A percentile compares a stretch with the other conserved stretches of the same genome.
Conservation (phyloP, 306 rosid species). For the Trifolium repens region DNA sequence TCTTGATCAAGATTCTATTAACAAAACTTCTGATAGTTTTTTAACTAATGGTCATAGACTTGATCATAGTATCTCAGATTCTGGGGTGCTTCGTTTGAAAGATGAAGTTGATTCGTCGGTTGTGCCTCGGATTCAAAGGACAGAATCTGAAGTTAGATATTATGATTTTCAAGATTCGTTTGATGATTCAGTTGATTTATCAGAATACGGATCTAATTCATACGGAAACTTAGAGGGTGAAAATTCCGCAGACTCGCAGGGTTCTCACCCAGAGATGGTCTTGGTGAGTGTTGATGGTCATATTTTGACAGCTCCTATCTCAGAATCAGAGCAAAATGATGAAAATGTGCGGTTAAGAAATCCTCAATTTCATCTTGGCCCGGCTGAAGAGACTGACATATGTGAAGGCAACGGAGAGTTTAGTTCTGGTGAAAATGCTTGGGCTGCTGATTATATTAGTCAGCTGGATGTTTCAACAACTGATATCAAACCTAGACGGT, state of each 20-base stretch:
- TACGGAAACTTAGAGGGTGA: slow-evolving; percentile 64
- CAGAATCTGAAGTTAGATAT: slow-evolving; percentile 68
- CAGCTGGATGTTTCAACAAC: slow-evolving; percentile 54
- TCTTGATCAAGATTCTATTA: slow-evolving; percentile 44
- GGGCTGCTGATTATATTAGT: slow-evolving; percentile 76
- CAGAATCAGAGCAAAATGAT: slow-evolving; percentile 66
- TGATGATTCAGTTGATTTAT: slow-evolving; percentile 66
- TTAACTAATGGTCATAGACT: slow-evolving; percentile 51
- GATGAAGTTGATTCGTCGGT: slow-evolving; percentile 43
- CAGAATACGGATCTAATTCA: slow-evolving; percentile 64
- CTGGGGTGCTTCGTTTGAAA: slow-evolving; percentile 56
- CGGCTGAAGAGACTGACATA: slow-evolving; percentile 74
- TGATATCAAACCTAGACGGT: slow-evolving; percentile 34
- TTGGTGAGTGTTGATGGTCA: slow-evolving; percentile 96
- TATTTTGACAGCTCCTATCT: slow-evolving; percentile 84
- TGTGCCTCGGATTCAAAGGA: slow-evolving; percentile 50
- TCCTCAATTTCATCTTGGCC: slow-evolving; percentile 92
- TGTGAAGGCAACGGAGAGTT: slow-evolving; percentile 72
- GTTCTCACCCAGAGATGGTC: slow-evolving; percentile 73
- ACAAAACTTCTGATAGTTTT: slow-evolving; percentile 31
- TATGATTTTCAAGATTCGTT: slow-evolving; percentile 76
- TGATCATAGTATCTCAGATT: slow-evolving; percentile 72
- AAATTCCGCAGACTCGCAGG: slow-evolving; percentile 62
- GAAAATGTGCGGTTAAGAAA: slow-evolving; percentile 75
- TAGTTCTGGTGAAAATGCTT: slow-evolving; percentile 59